Conservation (phyloP, 176 grass and related monocot genomes). For the Rhynchospora breviuscula region DNA sequence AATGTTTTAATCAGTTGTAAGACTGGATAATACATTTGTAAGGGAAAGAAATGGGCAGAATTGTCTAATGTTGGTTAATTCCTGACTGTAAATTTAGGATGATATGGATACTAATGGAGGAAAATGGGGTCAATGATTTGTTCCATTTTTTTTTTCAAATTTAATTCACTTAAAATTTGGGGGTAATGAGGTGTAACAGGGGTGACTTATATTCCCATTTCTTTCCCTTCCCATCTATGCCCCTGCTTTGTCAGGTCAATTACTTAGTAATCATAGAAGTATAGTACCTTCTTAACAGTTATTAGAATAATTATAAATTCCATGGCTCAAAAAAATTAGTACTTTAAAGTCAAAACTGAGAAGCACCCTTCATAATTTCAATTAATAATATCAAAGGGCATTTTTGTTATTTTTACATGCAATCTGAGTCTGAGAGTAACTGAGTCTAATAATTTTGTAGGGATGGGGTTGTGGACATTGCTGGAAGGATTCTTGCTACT, state of each 20-base stretch:
- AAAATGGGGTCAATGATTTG: too few relatives aligned
- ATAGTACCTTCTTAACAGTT: background rate
- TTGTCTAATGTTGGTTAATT: too few relatives aligned
- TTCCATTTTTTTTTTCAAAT: background rate
- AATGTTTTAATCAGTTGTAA: too few relatives aligned
- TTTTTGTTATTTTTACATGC: background rate
- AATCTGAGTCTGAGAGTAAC: background rate
- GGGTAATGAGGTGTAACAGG: background rate
- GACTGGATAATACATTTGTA: too few relatives aligned
- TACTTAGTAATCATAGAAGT: background rate
- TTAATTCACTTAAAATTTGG: background rate
- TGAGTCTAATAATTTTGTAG: conserved; percentile 26
- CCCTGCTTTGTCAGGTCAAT: background rate
- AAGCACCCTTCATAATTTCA: too few relatives aligned
- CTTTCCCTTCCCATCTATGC: background rate
- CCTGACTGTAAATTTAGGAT: too few relatives aligned
- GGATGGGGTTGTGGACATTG: conserved; percentile 66
- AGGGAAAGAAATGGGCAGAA: too few relatives aligned
- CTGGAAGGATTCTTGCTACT: conserved; percentile 72
- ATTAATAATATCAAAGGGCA: background rate
- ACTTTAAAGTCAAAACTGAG: background rate
- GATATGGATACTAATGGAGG: too few relatives aligned
- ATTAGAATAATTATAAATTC: background rate
- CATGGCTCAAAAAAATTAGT: background rate
- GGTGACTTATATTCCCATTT: background rate